A percentile compares a stretch with the other conserved stretches of the same genome.
These are phyloP conservation scores for Argentina anserina DNA, from an alignment of 306 rosid genomes.

Conservation along the genomic window DNA sequence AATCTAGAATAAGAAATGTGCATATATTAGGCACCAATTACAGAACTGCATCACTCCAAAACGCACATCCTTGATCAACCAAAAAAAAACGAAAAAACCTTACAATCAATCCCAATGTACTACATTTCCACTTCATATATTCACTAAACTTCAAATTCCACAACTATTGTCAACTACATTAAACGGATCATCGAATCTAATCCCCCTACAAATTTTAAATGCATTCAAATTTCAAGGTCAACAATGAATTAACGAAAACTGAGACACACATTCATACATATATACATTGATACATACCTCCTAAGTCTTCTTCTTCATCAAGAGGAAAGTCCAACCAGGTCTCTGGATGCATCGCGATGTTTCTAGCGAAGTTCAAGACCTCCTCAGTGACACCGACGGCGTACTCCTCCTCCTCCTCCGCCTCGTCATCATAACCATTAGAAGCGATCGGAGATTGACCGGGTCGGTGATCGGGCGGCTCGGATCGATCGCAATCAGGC, in stretches of 20 bases:
- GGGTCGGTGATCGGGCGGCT: conserved; percentile 10
- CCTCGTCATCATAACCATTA: conserved; percentile 20
- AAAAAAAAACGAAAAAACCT: not conserved
- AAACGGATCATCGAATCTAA: not conserved
- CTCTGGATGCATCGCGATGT: conserved; percentile 97
- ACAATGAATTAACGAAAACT: too few species aligned
- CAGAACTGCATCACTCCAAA: conserved; percentile 2
- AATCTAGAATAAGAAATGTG: conserved; percentile 53
- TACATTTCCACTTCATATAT: not conserved
- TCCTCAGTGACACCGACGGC: conserved; percentile 81
- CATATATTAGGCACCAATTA: conserved; percentile 25
- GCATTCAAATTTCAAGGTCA: too few species aligned
- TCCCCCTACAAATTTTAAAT: too few species aligned
- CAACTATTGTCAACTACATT: not conserved
- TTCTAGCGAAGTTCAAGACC: conserved; percentile 73
- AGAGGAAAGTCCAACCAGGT: conserved; percentile 97
- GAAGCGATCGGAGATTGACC: conserved; percentile 23
- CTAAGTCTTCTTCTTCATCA: conserved; percentile 80
- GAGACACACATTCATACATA: not conserved
- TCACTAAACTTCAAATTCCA: not conserved
- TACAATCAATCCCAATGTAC: not conserved
- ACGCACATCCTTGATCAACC: conserved; percentile 5
- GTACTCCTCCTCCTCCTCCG: conserved; percentile 31
- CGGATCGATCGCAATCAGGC: conserved; percentile 24
- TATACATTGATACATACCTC: conserved; percentile 40